phyloP scores from a whole-genome alignment of 495 filamentous ascomycete species.

The Penicillium lividum region DNA sequence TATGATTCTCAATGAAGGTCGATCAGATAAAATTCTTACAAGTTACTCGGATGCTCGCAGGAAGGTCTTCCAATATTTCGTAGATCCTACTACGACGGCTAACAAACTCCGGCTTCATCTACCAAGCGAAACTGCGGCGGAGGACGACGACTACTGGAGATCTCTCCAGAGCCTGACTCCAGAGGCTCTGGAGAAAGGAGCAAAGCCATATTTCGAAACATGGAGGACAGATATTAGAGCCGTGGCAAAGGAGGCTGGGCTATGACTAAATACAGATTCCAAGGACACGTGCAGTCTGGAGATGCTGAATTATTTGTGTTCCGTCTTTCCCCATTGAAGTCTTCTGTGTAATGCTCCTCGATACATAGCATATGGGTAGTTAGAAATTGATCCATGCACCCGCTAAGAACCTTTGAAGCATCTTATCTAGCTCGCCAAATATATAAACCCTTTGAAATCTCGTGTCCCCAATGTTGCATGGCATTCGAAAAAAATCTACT shows the following conservation, averaged over 20 bases:
- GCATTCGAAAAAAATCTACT: too few relatives aligned
- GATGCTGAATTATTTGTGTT: not conserved
- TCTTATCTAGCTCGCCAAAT: too few relatives aligned
- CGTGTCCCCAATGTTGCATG: too few relatives aligned
- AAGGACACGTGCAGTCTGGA: not conserved
- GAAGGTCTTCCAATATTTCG: not conserved
- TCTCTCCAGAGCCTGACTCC: not conserved
- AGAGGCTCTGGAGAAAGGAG: not conserved
- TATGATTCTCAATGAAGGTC: not conserved
- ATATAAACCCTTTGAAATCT: too few relatives aligned
- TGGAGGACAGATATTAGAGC: not conserved
- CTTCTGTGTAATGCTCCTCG: too few relatives aligned
- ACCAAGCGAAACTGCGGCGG: not conserved
- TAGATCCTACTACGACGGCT: not conserved
- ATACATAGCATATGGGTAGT: too few relatives aligned
- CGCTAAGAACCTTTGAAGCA: too few relatives aligned
- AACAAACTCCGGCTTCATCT: not conserved
- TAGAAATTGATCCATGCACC: too few relatives aligned
- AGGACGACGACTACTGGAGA: not conserved
- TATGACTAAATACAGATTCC: not conserved
- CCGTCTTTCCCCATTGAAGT: too few relatives aligned
- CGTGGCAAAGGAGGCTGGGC: not conserved
- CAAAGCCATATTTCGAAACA: not conserved
- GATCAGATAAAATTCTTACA: not conserved
- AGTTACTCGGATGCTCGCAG: not conserved